phyloP scores from a whole-genome alignment of 768 basidiomycete genomes.

The Collybia nuda region DNA sequence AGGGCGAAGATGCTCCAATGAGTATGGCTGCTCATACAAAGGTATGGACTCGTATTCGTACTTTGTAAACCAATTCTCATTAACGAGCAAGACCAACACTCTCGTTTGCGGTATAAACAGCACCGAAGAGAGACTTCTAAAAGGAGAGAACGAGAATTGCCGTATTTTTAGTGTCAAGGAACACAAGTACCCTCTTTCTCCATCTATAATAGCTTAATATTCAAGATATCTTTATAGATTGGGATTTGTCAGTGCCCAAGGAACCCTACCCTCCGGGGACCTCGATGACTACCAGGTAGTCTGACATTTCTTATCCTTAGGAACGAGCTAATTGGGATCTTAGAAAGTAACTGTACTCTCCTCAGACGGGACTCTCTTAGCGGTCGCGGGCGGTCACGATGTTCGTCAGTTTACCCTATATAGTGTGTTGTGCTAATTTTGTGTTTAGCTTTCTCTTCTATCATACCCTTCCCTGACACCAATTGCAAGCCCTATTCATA shows the following conservation, averaged over 20 bases:
- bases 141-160: conserved; percentile 82
- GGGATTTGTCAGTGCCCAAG: conserved; percentile 42
- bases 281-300: conserved; percentile 84
- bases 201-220: not conserved
- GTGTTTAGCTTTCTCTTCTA: conserved; percentile 59
- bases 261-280: conserved; percentile 62
- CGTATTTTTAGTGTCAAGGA: conserved; percentile 63
- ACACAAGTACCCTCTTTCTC: conserved; percentile 47
- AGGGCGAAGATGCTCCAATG: conserved; percentile 94
- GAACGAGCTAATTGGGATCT: conserved; percentile 9
- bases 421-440: not conserved
- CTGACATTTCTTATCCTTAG: conserved; percentile 1
- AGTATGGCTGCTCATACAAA: conserved; percentile 74
- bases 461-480: conserved; percentile 58
- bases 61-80: conserved; percentile 1
- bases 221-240: conserved; percentile 43
- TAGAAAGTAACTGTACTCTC: conserved; percentile 91
- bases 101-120: conserved; percentile 91
- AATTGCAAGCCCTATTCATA: conserved; percentile 47
- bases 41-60: conserved; percentile 35
- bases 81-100: conserved; percentile 36
- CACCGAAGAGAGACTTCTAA: conserved; percentile 54
- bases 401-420: conserved; percentile 38
- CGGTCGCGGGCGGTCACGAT: conserved; percentile 71
- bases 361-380: conserved; percentile 61